phyloP scores from a whole-genome alignment of 2,329 filamentous ascomycete genomes.

The Lasiodiplodia hormozganensis region DNA sequence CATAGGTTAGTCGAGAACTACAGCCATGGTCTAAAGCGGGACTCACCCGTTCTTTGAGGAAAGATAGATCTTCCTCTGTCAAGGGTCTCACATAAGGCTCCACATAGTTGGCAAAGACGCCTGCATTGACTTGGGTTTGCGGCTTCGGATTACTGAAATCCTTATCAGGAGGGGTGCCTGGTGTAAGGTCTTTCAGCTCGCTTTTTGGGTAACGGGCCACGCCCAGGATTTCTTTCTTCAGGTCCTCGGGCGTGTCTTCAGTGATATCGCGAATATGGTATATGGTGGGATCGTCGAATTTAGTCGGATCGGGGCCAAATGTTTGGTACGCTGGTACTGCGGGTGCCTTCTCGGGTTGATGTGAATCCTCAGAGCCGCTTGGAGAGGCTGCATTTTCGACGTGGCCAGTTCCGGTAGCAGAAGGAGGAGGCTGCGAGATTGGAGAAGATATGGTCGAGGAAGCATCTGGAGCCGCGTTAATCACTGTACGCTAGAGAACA shows the following conservation, averaged over 20 bases:
- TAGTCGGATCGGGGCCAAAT: constrained; percentile 90
- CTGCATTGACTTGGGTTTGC: constrained; percentile 90
- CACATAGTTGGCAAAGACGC: constrained; percentile 89
- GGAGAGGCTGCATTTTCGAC: constrained; percentile 69
- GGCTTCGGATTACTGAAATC: constrained; percentile 96
- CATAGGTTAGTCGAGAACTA: background rate
- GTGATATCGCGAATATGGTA: constrained; percentile 86
- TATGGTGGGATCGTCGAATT: constrained; percentile 88
- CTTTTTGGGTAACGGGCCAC: constrained; percentile 82
- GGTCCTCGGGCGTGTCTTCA: constrained; percentile 80
- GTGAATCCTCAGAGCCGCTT: constrained; percentile 61
- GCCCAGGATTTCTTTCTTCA: constrained; percentile 85
- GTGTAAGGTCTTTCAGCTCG: constrained; percentile 83
- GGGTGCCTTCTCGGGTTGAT: constrained; percentile 67
- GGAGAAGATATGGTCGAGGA: constrained; percentile 50
- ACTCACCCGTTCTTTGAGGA: constrained; percentile 78
- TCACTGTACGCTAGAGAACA: background rate
- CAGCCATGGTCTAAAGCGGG: background rate
- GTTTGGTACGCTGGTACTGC: constrained; percentile 77
- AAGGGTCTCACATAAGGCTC: constrained; percentile 91
- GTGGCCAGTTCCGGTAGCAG: constrained; percentile 61
- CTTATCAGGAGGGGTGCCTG: constrained; percentile 87
- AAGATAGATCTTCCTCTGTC: constrained; percentile 92
- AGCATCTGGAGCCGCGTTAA: constrained; percentile 37
- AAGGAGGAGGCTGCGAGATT: constrained; percentile 52